Percentiles rank a stretch among this genome's conserved stretches.
Conservation (phyloP, 371 early-diverging fungal genomes). For the Smittium culicis region DNA sequence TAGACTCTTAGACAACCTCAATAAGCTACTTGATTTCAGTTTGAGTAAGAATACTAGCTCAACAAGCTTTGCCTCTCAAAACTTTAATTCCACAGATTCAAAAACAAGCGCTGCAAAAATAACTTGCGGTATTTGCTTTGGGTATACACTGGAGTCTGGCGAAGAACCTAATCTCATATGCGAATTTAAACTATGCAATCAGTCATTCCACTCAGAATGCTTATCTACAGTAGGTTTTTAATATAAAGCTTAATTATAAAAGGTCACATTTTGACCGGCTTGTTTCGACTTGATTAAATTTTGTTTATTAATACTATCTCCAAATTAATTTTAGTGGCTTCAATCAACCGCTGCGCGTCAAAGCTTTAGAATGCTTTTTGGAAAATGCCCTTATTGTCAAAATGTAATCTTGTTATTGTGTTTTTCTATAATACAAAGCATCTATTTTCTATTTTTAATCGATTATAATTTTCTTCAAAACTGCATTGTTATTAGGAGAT, state of each 20-base stretch:
- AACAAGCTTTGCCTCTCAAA: not conserved
- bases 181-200: not conserved
- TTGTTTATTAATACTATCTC: not conserved
- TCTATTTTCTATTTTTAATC: not conserved
- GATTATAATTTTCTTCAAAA: too few species aligned
- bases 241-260: not conserved
- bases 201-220: not conserved
- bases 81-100: not conserved
- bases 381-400: constrained; percentile 7
- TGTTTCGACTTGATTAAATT: not conserved
- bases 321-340: not conserved
- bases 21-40: not conserved
- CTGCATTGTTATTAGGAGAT: not conserved
- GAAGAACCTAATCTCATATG: not conserved
- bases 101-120: not conserved
- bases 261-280: not conserved
- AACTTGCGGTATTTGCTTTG: constrained; percentile 3
- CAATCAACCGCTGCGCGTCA: not conserved
- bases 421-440: not conserved
- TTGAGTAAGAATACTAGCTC: not conserved
- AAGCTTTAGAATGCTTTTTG: constrained; percentile 5
- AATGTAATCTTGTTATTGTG: not conserved
- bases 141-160: not conserved
- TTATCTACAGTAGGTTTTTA: not conserved
- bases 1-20: not conserved